Base-by-base conservation (phyloP, 2,329 filamentous ascomycete genomes). In the Colletotrichum gigasporum region DNA sequence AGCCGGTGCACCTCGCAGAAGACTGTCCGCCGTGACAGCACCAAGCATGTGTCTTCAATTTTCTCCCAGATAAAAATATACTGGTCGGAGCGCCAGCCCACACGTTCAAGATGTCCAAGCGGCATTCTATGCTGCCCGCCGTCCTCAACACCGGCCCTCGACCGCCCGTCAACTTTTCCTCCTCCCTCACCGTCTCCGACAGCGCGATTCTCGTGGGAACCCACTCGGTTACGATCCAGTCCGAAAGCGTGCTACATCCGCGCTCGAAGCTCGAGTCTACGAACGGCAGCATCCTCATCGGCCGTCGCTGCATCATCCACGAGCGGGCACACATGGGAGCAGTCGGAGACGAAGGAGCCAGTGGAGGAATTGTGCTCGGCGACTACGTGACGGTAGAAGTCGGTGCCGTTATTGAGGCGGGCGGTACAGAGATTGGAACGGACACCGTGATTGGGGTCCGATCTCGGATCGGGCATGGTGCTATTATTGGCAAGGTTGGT, bases 221-320 rank as follows among this genome's bases (percentile, higher is more conserved):
- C 2, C 86, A 96, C 74, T 90, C 88, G 2, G 92, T 99, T 67
- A 90, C 88, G 44, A 88, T 98, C 67, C 90, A 90, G 60, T 85
- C 91, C 22, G 90, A 93, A 72, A 90, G 88, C 3, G 87, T 97
- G 6, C 80, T 99, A n/a, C 95, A 98, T 72, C 94, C 96, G 1
- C 92, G 94, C 50, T 87, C 90, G 14, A 89, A 90, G 66, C 85
- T 97, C 60, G 91, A 94, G 71, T 91, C 95, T 8, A 88, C 89
- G 61, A 84, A 90, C 53, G 93, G 93, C 4, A 90, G 93, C 42
- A 89, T 98, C 69, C 89, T 89, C 26, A 87, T 97, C 64, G 94
- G 94, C 24, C 89, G 92, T 63, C 89, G 91, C 54, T 96, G 92
- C 71, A 91, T 97, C 45, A 84, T 98, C 42, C 88, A 91, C 69